Evolutionary conservation across 805 yeast species (phyloP), one percentile per base, ranked within the genome.

Genomic region (Brettanomyces anomalus): DNA sequence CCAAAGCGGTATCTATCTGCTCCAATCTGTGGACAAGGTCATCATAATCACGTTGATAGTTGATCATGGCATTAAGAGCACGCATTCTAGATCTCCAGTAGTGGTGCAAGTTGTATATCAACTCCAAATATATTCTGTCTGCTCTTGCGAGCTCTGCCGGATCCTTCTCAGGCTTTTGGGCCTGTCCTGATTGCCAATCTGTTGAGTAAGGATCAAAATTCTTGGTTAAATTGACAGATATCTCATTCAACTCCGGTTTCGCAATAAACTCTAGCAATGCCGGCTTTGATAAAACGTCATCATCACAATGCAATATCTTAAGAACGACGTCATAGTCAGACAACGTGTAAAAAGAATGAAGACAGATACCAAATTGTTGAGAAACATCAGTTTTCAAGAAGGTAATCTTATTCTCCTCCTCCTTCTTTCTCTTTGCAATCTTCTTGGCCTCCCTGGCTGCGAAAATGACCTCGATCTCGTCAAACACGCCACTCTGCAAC

Each of bases 41-140:
- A 21, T 69, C 66, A 60, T 86, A 88, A 45, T 93, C 97, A 50
- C 76, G 81, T 50, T 85, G 86, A 59, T 74, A 87, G 2, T 79
- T 72, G 37, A 83, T 76, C 8, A 79, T 70, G 13, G 89, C 72
- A 40, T 78, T 68, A 42, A 93, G 61, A 0, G 96, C 95, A 47
- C 96, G 68, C 65, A 90, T 83, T 58, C 99, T 76, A 2, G 96
- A 78, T 48, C 80, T 76, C 99, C 99, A 94, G 60, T 93, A 93
- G 48, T 79, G 79, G 49, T 84, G 84, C 53, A 93, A 64, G 52
- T 93, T 87, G 59, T 80, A 85, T 54, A 88, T 81, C 43, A 89
- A 69, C 54, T 85, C 95, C 49, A 94, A 64, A 55, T 77, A 93
- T 5, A 93, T 65, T 53, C 88, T 76, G 58, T 93, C 99, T 0